Base-by-base conservation (phyloP, 116 monocot genomes). In the Cymodocea nodosa region DNA sequence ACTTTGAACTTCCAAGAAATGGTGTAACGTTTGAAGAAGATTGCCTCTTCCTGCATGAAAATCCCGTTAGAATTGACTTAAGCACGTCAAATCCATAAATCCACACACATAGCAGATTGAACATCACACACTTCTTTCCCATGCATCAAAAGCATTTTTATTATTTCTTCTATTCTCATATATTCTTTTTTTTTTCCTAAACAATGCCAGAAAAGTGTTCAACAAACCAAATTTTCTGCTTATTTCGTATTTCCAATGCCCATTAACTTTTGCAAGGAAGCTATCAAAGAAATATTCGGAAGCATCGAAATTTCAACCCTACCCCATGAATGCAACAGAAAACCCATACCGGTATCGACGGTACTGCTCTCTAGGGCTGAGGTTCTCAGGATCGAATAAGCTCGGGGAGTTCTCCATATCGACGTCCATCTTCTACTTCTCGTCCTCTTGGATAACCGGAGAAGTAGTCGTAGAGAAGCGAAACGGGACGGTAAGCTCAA, bases 311-410 rank as follows among this genome's bases (percentile, higher is more conserved):
- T 68, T 55, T 23, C 4, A 10, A 54, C 22, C 53, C 34, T 6
- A 16, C 6, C 5, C 0, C 19, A 40, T 22, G 14, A 18, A 15
- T 10, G 6, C 44, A 23, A 44, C 4, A 23, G 34, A 39, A 50
- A n/a, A 40, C 14, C 1, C 11, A 14, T 17, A 89, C 93, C 87
- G 69, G 77, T 83, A 94, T 57, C 94, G 94, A 52, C 90, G 94
- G 69, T 73, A 94, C 64, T 82, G 74, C 74, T 87, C 80, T 71
- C 90, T 67, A 68, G 63, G 64, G 54, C 70, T 71, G 66, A 76
- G 59, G 64, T 86, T 65, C 18, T 82, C 78, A 39, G 87, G 79
- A 40, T 85, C 75, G 70, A 87, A 87, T 68, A 74, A 80, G 80
- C 75, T 75, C 37, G 82, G 84, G n/a, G 80, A 60, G 9, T 68